Evolutionary conservation across 805 yeast species (phyloP), one percentile per base, ranked within the genome.

Genomic region (Lipomyces yamadae): DNA sequence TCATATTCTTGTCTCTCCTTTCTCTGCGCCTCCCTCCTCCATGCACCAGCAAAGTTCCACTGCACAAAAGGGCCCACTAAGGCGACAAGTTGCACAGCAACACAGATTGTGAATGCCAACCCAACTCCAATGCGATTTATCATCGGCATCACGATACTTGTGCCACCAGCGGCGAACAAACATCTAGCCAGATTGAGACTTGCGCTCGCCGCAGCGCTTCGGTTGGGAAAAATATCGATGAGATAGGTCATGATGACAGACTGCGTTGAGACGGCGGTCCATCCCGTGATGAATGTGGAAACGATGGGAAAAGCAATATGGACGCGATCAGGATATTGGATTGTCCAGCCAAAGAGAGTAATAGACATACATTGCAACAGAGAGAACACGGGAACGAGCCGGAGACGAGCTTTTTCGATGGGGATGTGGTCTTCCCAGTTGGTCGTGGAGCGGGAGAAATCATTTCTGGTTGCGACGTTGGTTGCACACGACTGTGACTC

Each of bases 51-150:
- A 33, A 35, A 58, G 39, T n/a, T 24, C 30, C 50, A 10, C 37
- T 65, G 60, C 8, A 58, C 32, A 7, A 55, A 8, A 18, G 58
- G 11, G 18, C 62, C 18, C 45, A 60, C 62, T 18, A 52, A 53
- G 24, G 60, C 62, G 8, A 52, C 15, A 4, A 65, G 32, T 10
- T 32, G 34, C 2, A 70, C 24, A 30, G 30, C 87, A 1, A 88
- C 87, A 81, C 90, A 77, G n/a, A 92, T 80, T 0, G 96, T 87
- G 73, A 87, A 91, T 0, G 90, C 84, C 18, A 97, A 95, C 1
- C 97, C 97, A 11, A 84, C 77, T 0, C 85, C 85, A 85, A 92
- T 80, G 0, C 78, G 67, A 0, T 64, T 63, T 13, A 81, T 79
- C 94, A 92, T 89, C 59, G 78, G 81, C 29, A 86, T 83, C 29